Evolutionary conservation across 129 eudicot genomes (phyloP).

Genomic region (Smallanthus sonchifolius): DNA sequence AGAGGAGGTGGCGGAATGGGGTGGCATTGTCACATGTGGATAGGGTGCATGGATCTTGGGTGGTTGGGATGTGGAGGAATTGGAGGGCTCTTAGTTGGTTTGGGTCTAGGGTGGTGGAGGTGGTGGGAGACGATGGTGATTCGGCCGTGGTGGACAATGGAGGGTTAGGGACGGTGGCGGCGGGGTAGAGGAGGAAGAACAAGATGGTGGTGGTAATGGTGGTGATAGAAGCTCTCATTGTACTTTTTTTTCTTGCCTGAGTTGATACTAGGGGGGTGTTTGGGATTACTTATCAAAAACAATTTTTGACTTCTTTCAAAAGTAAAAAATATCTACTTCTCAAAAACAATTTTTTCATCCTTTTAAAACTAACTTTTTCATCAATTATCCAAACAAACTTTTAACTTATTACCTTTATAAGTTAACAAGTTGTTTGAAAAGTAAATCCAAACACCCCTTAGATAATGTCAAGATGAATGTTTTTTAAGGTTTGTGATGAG

Average conservation of each 20-base stretch:
- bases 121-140: constrained; percentile 27
- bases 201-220: constrained; percentile 10
- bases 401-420: no score
- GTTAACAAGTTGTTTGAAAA: no score
- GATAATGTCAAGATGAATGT: constrained; percentile 2
- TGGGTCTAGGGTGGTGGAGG: constrained; percentile 65
- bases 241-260: constrained; percentile 19
- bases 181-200: constrained; percentile 24
- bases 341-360: no score
- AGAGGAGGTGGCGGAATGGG: constrained; percentile 76
- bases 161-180: constrained; percentile 20
- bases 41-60: constrained; percentile 69
- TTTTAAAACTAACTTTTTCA: no score
- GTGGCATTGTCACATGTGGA: constrained; percentile 64
- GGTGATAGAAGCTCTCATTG: constrained; percentile 29
- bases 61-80: constrained; percentile 70
- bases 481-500: constrained; percentile 25
- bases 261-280: background rate
- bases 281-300: no score
- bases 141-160: constrained; percentile 5
- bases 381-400: no score
- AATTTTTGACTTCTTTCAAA: no score
- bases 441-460: no score
- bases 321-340: no score
- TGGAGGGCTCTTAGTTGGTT: constrained; percentile 71